phyloP scores from a whole-genome alignment of 176 grass and related monocot species.

The Avena insularis region DNA sequence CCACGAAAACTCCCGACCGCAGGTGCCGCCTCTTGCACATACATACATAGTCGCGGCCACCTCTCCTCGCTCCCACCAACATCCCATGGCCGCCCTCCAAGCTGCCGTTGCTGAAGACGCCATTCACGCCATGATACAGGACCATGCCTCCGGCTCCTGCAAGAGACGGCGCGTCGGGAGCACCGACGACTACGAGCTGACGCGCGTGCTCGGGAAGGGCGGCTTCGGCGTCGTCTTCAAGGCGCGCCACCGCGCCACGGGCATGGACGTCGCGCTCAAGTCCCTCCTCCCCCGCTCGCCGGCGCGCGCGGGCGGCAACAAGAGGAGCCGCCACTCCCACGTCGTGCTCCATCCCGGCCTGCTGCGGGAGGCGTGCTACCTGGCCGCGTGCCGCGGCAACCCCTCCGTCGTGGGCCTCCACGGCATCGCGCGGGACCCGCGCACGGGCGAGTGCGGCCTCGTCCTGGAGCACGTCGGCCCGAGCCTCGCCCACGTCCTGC shows the following conservation, averaged over 20 bases:
- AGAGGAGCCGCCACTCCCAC: background rate
- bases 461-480: slow-evolving; percentile 31
- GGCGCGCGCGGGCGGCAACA: background rate
- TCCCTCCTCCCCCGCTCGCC: background rate
- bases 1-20: background rate
- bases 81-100: background rate
- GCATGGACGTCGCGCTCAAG: background rate
- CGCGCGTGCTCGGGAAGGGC: background rate
- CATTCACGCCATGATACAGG: background rate
- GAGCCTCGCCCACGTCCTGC: slow-evolving; percentile 16
- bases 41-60: background rate
- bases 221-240: slow-evolving; percentile 23
- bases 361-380: slow-evolving; percentile 17
- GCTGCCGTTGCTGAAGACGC: background rate
- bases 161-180: background rate
- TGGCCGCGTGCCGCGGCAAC: slow-evolving; percentile 17
- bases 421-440: slow-evolving; percentile 14
- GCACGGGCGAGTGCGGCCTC: slow-evolving; percentile 18
- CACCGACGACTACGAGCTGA: slow-evolving; percentile 3
- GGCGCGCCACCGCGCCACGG: slow-evolving; percentile 12
- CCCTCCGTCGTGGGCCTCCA: background rate
- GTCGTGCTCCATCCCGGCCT: background rate
- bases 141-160: background rate
- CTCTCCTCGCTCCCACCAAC: background rate
- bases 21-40: background rate